Conservation (phyloP, 2,329 filamentous ascomycete genomes). For the Aspergillus calidoustus region DNA sequence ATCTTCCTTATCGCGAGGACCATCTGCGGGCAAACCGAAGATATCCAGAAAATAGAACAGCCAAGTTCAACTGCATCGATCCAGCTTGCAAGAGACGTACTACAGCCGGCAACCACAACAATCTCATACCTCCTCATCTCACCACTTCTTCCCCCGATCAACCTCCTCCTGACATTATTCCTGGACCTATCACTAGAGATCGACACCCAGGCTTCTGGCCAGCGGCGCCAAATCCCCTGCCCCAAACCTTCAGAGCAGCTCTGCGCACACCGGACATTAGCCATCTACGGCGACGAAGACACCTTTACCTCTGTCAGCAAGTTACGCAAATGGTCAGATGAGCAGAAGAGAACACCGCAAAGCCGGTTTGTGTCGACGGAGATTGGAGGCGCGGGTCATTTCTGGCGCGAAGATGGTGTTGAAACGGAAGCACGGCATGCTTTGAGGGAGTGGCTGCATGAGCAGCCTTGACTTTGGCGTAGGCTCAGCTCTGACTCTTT, state of each 20-base stretch:
- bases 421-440: slow-evolving; percentile 44
- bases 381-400: slow-evolving; percentile 62
- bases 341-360: slow-evolving; percentile 50
- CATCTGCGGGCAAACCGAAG: slow-evolving; percentile 67
- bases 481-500: not conserved
- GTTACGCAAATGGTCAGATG: slow-evolving; percentile 68
- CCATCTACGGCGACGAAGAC: slow-evolving; percentile 76
- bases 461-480: slow-evolving; percentile 16
- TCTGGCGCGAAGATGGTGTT: slow-evolving; percentile 64
- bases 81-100: slow-evolving; percentile 20
- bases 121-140: slow-evolving; percentile 66
- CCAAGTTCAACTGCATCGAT: not conserved
- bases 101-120: slow-evolving; percentile 27
- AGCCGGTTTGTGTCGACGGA: slow-evolving; percentile 57
- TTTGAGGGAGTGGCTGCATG: slow-evolving; percentile 47
- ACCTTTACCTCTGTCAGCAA: slow-evolving; percentile 70
- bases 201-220: slow-evolving; percentile 29
- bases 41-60: slow-evolving; percentile 29
- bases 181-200: slow-evolving; percentile 48
- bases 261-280: slow-evolving; percentile 62
- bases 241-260: slow-evolving; percentile 61
- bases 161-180: slow-evolving; percentile 66
- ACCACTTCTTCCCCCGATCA: slow-evolving; percentile 61
- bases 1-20: slow-evolving; percentile 72
- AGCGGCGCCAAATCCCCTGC: slow-evolving; percentile 34